Evolutionary conservation across 768 basidiomycete species (phyloP).

Genomic region (Leucosporidium scottii): DNA sequence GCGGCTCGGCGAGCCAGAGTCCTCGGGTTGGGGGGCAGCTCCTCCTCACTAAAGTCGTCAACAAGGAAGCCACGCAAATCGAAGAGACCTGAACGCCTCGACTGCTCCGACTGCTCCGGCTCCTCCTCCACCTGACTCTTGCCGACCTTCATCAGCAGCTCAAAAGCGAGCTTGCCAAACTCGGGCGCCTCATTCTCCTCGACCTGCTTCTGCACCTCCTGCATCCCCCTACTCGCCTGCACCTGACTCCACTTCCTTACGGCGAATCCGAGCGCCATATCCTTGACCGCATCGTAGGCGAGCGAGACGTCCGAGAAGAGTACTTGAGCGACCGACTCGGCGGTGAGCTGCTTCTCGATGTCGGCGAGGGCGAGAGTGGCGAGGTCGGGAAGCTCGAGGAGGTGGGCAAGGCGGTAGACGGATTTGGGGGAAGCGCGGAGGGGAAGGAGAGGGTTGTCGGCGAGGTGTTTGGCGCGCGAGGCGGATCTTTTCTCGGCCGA

Average conservation of each 20-base stretch:
- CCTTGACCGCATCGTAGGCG: not conserved
- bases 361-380: not conserved
- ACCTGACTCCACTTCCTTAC: not conserved
- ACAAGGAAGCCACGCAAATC: too few relatives aligned
- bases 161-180: not conserved
- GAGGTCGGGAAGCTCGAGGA: slow-evolving; percentile 9
- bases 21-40: too few relatives aligned
- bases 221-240: not conserved
- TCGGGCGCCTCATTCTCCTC: not conserved
- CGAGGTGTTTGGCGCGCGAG: not conserved
- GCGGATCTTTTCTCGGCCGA: not conserved
- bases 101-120: too few relatives aligned
- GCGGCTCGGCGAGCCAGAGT: too few relatives aligned
- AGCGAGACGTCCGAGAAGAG: slow-evolving; percentile 7
- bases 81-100: too few relatives aligned
- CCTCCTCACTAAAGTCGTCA: too few relatives aligned
- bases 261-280: not conserved
- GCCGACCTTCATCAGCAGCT: too few relatives aligned
- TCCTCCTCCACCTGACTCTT: too few relatives aligned
- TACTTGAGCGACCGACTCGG: slow-evolving; percentile 1
- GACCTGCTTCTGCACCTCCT: not conserved
- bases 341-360: slow-evolving; percentile 6
- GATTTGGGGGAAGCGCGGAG: slow-evolving; percentile 16
- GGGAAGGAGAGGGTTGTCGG: not conserved
- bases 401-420: slow-evolving; percentile 20